Percentiles rank a stretch among this genome's conserved stretches.
Evolutionary conservation across 148 eudicot species (phyloP).

Genomic region (Polygonum aviculare): DNA sequence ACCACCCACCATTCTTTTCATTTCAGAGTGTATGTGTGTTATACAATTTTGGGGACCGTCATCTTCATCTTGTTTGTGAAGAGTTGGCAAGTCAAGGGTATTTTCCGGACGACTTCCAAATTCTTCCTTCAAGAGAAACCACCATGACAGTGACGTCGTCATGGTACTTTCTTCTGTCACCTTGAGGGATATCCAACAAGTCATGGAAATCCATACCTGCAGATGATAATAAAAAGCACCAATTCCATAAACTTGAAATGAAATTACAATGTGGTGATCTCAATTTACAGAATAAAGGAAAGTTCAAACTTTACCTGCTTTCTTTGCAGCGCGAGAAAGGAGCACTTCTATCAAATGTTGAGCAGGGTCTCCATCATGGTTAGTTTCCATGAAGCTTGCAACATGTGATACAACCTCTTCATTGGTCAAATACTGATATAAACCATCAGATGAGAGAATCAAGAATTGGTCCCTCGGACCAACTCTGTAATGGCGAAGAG

Average conservation of each 20-base stretch:
- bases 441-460: constrained; percentile 95
- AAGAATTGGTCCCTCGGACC: constrained; percentile 85
- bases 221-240: neutral
- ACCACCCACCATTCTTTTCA: constrained; percentile 6
- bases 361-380: constrained; percentile 98
- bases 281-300: neutral
- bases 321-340: constrained; percentile 89
- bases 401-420: constrained; percentile 90
- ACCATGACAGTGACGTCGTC: constrained; percentile 99
- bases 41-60: neutral
- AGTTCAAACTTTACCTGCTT: constrained; percentile 65
- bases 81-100: constrained; percentile 33
- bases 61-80: neutral
- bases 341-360: constrained; percentile 98
- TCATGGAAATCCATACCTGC: constrained; percentile 98
- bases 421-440: constrained; percentile 92
- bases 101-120: constrained; percentile 99
- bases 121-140: constrained; percentile 93
- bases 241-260: neutral
- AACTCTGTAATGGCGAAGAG: constrained; percentile 77
- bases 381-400: constrained; percentile 79
- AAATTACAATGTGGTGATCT: neutral
- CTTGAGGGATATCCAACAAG: constrained; percentile 95
- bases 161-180: constrained; percentile 94
- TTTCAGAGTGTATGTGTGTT: neutral